Evolutionary conservation across 2,329 filamentous ascomycete species (phyloP), one percentile per base, ranked within the genome.

Genomic region (Aureobasidium leucospermi): DNA sequence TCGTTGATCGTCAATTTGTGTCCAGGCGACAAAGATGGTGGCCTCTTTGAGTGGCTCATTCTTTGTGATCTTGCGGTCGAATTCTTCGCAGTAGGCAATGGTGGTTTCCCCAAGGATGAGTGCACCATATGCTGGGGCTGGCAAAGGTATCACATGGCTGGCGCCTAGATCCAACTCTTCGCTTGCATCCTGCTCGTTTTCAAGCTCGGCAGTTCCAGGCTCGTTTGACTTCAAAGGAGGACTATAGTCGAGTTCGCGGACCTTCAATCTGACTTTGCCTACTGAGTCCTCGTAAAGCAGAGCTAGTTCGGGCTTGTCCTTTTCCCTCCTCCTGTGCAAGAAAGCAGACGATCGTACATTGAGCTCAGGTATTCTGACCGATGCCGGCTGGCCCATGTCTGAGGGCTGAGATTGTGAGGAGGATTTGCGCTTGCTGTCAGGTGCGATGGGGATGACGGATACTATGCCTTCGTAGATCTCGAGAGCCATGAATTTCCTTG

Each of bases 21-120:
- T 88, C 92, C 93, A 99, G 2, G 90, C 85, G n/a, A 94, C 87
- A 66, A 95, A 97, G 38, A 96, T 86, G 2, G 88, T 90, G 0
- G 91, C 83, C 60, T 93, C 85, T 0, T 84, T 78, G 2, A 96
- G 74, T 0, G 80, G 76, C 8, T 85, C 80, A 63, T 87, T 86
- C 28, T 76, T 89, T 31, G 32, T 23, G 15, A 58, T 58, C 32
- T 28, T 58, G 16, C 55, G 43, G 36, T 88, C 80, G 63, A 68
- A 72, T 62, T 90, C 89, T 67, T 96, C 89, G 61, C 94, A 86
- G 70, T 97, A 97, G 8, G 87, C 84, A 61, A 99, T 82, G 1
- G 86, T 85, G 0, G 89, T 95, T 74, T 80, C 78, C 15, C 76
- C 77, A 3, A 80, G 67, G 1, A 80, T 69, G 32, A 80, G 65